Evolutionary conservation across 495 filamentous ascomycete genomes (phyloP).

Genomic region (Xylaria palmicola): DNA sequence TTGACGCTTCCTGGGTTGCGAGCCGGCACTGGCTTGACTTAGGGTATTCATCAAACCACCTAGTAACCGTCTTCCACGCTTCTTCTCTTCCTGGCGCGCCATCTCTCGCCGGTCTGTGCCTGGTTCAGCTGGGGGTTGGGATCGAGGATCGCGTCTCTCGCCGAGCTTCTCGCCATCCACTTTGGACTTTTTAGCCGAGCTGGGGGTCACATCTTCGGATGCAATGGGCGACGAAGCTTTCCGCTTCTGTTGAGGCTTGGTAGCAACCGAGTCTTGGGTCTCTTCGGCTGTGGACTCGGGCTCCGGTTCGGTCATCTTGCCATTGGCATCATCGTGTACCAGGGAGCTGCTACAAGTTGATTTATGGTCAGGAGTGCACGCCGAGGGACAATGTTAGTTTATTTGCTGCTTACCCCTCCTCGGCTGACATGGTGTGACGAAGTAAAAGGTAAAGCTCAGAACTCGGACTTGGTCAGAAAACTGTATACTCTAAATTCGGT

Average conservation of each 20-base stretch:
- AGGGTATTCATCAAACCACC: slow-evolving; percentile 85
- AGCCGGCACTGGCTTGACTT: slow-evolving; percentile 69
- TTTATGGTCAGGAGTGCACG: slow-evolving; percentile 18
- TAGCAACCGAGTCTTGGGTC: background rate
- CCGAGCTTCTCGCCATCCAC: slow-evolving; percentile 28
- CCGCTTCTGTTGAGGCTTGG: slow-evolving; percentile 22
- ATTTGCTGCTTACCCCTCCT: slow-evolving; percentile 22
- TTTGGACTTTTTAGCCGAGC: slow-evolving; percentile 29
- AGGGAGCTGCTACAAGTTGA: slow-evolving; percentile 21
- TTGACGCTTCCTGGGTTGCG: slow-evolving; percentile 68
- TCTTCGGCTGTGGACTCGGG: slow-evolving; percentile 2
- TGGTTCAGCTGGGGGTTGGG: slow-evolving; percentile 34
- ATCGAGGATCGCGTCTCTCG: slow-evolving; percentile 23
- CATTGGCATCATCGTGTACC: slow-evolving; percentile 18
- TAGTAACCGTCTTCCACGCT: slow-evolving; percentile 85
- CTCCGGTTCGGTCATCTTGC: slow-evolving; percentile 16
- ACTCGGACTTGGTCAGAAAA: slow-evolving; percentile 1
- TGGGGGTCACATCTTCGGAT: slow-evolving; percentile 13
- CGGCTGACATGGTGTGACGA: slow-evolving; percentile 21
- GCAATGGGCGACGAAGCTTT: slow-evolving; percentile 24
- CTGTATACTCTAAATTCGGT: slow-evolving; percentile 7
- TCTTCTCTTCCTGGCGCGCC: slow-evolving; percentile 71
- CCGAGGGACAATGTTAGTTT: slow-evolving; percentile 4
- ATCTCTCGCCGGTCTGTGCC: slow-evolving; percentile 40
- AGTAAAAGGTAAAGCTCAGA: background rate